Base-by-base conservation (phyloP, 2,329 filamentous ascomycete genomes). In the Alternaria dauci region DNA sequence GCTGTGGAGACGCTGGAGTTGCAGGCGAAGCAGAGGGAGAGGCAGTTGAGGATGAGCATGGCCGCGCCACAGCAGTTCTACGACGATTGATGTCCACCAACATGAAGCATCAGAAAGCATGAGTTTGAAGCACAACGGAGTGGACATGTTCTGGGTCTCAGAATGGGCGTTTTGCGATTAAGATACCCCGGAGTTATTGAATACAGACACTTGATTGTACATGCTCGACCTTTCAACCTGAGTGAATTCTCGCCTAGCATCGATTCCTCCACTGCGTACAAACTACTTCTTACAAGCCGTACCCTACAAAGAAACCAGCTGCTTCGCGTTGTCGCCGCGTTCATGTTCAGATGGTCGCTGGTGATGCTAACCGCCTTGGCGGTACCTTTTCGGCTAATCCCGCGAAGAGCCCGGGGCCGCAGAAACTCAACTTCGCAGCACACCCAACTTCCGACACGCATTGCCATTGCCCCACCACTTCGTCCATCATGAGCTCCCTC, bases 1-100 rank as follows among this genome's bases (percentile, higher is more conserved):
- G 90, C 92, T 28, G 92, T 97, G 18, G 92, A 95, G 75, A 86
- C 93, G 62, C 79, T 97, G 66, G 92, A 95, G 82, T 76, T 97
- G 71, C 92, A 97, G 81, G 91, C 92, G n/a, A 85, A 88, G 69
- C 93, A 97, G 79, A 81, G 86, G 74, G 86, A 91, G 78, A 84
- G 89, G 68, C 89, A 91, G 74, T 77, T 92, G 80, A 85, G 89
- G 76, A 91, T 89, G 86, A 91, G 88, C 76, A 89, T 91, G 86
- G 88, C 88, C 63, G 84, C 84, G 39, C 78, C 78, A 38, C 77
- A 80, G 54, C 76, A 79, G 52, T 71, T 77, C 14, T 69, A 71
- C 28, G 75, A 77, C 26, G 76, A 78, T 44, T 76, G 59, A 70
- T 25, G 8, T 11, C 2, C 20, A 11, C 6, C 18, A n/a, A 4